Conservation (phyloP, 805 yeast species). For the Pichia kluyveri region DNA sequence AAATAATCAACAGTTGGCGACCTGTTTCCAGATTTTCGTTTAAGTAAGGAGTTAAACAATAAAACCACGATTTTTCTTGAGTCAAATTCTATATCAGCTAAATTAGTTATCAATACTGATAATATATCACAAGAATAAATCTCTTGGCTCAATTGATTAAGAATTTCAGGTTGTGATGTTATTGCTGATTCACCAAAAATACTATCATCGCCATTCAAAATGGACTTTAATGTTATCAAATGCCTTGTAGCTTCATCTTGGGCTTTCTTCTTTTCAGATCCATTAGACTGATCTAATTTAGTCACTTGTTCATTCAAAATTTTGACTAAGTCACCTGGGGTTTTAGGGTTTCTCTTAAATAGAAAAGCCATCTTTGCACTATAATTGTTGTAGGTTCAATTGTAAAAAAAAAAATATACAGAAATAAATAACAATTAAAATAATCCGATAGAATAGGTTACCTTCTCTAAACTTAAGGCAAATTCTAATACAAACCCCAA, state of each 20-base stretch:
- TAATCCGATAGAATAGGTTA: too few species aligned
- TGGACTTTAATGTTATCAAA: slow-evolving; percentile 52
- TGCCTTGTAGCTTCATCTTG: slow-evolving; percentile 70
- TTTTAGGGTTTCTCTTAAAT: slow-evolving; percentile 83
- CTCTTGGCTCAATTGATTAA: slow-evolving; percentile 71
- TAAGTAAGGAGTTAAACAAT: slow-evolving; percentile 65
- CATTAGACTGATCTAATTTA: slow-evolving; percentile 38
- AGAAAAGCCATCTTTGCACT: slow-evolving; percentile 63
- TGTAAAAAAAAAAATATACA: too few species aligned
- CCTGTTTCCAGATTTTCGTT: slow-evolving; percentile 67
- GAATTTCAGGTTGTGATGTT: slow-evolving; percentile 55
- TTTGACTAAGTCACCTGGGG: slow-evolving; percentile 77
- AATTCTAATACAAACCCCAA: too few species aligned
- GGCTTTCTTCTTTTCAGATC: slow-evolving; percentile 32
- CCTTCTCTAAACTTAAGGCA: too few species aligned
- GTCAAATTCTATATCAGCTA: slow-evolving; percentile 76
- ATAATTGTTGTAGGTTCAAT: too few species aligned
- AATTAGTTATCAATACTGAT: slow-evolving; percentile 45
- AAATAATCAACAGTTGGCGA: slow-evolving; percentile 86
- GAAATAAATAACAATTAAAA: too few species aligned
- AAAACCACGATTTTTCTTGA: slow-evolving; percentile 74
- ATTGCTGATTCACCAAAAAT: slow-evolving; percentile 8
- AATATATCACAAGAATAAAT: slow-evolving; percentile 66
- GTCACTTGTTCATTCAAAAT: slow-evolving; percentile 64
- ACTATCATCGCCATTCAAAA: slow-evolving; percentile 41